These are phyloP conservation scores for Cladobotryum protrusum DNA, from an alignment of 2,329 filamentous ascomycete genomes.

Conservation along the genomic window DNA sequence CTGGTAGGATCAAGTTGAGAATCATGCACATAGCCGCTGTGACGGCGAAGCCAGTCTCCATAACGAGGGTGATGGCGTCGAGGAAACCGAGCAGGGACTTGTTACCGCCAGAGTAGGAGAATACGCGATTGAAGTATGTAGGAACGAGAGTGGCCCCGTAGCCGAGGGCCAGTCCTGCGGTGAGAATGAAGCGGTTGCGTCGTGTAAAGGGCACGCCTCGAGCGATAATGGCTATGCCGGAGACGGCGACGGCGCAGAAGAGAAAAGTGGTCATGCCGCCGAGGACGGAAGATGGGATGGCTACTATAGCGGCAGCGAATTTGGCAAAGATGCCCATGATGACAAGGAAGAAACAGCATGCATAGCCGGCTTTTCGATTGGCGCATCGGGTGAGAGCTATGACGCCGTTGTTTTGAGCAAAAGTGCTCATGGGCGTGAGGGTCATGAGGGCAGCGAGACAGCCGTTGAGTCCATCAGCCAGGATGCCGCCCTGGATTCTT, in stretches of 20 bases:
- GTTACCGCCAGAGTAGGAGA: constrained; percentile 66
- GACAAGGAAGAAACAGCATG: constrained; percentile 68
- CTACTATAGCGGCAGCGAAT: constrained; percentile 71
- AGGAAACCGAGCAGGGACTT: constrained; percentile 64
- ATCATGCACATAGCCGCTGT: constrained; percentile 67
- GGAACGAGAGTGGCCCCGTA: constrained; percentile 63
- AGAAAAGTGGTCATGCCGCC: constrained; percentile 76
- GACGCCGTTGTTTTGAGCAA: constrained; percentile 80
- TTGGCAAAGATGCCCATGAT: constrained; percentile 80
- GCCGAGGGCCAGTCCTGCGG: constrained; percentile 65
- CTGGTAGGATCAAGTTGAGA: constrained; percentile 65
- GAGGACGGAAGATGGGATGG: constrained; percentile 62
- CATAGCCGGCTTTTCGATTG: constrained; percentile 74
- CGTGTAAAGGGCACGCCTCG: constrained; percentile 66
- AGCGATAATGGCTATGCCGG: constrained; percentile 69
- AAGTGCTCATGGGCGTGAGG: constrained; percentile 72
- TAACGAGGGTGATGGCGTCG: constrained; percentile 65
- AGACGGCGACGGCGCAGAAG: constrained; percentile 69
- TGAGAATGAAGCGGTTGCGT: constrained; percentile 75
- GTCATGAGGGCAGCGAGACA: constrained; percentile 70
- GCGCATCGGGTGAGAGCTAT: constrained; percentile 77
- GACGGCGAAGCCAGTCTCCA: constrained; percentile 70
- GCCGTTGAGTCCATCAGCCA: constrained; percentile 73
- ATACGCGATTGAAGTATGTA: constrained; percentile 63
- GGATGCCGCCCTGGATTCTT: constrained; percentile 70